These are phyloP conservation scores for Magnolia kwangsiensis DNA, from an alignment of 164 flowering plant species.

Conservation along the genomic window DNA sequence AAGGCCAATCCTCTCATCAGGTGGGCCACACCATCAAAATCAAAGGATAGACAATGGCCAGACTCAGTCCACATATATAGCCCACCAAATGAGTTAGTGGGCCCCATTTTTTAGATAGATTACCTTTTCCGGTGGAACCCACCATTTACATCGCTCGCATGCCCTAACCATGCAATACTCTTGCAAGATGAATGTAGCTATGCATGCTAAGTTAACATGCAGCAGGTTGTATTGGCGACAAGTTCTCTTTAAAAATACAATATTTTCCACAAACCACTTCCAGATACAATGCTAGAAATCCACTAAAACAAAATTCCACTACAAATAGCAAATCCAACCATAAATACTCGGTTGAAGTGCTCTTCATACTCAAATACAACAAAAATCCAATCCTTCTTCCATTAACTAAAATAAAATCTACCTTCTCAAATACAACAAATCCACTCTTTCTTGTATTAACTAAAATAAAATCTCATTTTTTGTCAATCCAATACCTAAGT, in stretches of 20 bases:
- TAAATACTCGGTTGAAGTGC: not conserved
- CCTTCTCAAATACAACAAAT: not conserved
- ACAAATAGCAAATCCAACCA: not conserved
- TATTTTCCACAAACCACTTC: not conserved
- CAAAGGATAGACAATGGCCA: too few species aligned
- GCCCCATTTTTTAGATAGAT: too few species aligned
- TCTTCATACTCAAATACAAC: not conserved
- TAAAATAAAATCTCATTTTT: not conserved
- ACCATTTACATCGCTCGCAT: not conserved
- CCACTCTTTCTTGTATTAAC: not conserved
- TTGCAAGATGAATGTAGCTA: too few species aligned
- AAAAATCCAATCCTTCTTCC: not conserved
- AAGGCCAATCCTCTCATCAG: too few species aligned
- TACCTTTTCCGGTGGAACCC: not conserved
- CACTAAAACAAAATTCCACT: not conserved
- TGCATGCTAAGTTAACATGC: not conserved
- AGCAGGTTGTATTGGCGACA: not conserved
- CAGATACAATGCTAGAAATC: too few species aligned
- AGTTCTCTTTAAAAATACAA: not conserved
- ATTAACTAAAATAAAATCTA: not conserved
- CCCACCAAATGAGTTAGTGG: too few species aligned
- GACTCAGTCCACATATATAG: too few species aligned
- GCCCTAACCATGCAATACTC: not conserved
- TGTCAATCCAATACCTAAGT: not conserved
- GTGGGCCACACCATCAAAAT: too few species aligned